Base-by-base conservation (phyloP, 257 asterid species). In the Solanum sitiens region DNA sequence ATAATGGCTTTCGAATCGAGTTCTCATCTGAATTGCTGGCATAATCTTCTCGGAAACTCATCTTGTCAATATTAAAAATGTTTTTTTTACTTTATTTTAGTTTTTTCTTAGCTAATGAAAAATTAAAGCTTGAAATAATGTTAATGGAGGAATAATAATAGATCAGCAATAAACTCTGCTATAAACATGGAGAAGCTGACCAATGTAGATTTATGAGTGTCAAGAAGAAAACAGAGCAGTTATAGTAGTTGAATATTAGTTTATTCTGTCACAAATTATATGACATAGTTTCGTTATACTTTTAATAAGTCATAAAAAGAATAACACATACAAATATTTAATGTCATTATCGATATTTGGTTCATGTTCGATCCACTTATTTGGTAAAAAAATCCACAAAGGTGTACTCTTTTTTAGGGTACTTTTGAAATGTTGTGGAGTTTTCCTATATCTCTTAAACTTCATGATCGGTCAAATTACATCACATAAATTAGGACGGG, bases 41-140 rank as follows among this genome's bases (percentile, higher is more conserved):
- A 13, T 5, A 75, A 23, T 20, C 83, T 20, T 75, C 83, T 76
- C 35, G 18, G 27, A 76, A 40, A 76, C 83, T 76, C 83, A 76
- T 75, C 53, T 75, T 75, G 33, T 1, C 10, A 40, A 75, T 23
- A 27, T 39, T 25, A 21, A 59, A 59, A 20, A 37, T 37, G 39
- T 37, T 59, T 1, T 56, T 9, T 56, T 56, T 45, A 12, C 11
- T 42, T 42, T 9, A 42, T 9, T 42, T 40, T 42, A 42, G 8
- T 44, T 44, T 11, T 44, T 11, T 61, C 25, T 59, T 59, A 63
- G 9, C 2, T 11, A 65, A 65, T 65, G 39, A 37, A 25, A 65
- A 11, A 7, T n/a, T 65, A 32, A 73, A 37, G 50, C 30, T 8
- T 73, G 30, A 73, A 73, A 21, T 73, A 11, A 5, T 74, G 11